Conservation (phyloP, 2,329 filamentous ascomycete genomes). For the Calonectria leucothoes region DNA sequence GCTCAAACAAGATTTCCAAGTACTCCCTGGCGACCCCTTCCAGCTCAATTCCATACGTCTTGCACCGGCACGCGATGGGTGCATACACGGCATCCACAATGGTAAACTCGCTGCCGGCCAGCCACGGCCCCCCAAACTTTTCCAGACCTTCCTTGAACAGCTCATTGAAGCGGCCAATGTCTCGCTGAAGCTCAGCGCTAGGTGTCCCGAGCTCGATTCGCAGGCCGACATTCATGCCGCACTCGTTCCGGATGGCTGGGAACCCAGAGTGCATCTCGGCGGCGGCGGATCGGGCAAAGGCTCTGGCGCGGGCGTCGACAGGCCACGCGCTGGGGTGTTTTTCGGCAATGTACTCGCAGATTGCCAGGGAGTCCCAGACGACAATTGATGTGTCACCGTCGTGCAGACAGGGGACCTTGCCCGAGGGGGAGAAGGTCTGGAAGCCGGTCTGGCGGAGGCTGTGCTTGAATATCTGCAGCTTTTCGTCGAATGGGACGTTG, state of each 20-base stretch:
- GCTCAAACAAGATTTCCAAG: constrained; percentile 45
- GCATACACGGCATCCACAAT: constrained; percentile 56
- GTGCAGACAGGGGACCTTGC: constrained; percentile 56
- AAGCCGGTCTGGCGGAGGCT: constrained; percentile 49
- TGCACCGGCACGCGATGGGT: constrained; percentile 52
- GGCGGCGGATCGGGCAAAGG: constrained; percentile 56
- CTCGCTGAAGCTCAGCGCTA: constrained; percentile 45
- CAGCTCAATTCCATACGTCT: constrained; percentile 51
- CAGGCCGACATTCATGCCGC: constrained; percentile 55
- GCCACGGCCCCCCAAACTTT: constrained; percentile 55
- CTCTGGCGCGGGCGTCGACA: constrained; percentile 49
- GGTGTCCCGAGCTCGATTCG: constrained; percentile 47
- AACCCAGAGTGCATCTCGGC: constrained; percentile 62
- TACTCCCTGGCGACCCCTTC: constrained; percentile 47
- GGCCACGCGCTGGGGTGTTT: constrained; percentile 57
- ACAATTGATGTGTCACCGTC: constrained; percentile 44
- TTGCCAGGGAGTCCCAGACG: constrained; percentile 61
- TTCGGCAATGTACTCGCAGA: constrained; percentile 60
- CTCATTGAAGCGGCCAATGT: constrained; percentile 49
- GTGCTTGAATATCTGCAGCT: constrained; percentile 48
- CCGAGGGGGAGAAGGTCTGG: constrained; percentile 52
- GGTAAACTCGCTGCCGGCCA: constrained; percentile 52
- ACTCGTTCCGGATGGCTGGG: constrained; percentile 53
- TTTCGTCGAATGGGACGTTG: constrained; percentile 55
- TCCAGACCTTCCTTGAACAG: constrained; percentile 53